A percentile compares a stretch with the other conserved stretches of the same genome.
These are phyloP conservation scores for Echinochloa phyllopogon DNA, from an alignment of 176 grass and related monocot species.

Conservation along the genomic window DNA sequence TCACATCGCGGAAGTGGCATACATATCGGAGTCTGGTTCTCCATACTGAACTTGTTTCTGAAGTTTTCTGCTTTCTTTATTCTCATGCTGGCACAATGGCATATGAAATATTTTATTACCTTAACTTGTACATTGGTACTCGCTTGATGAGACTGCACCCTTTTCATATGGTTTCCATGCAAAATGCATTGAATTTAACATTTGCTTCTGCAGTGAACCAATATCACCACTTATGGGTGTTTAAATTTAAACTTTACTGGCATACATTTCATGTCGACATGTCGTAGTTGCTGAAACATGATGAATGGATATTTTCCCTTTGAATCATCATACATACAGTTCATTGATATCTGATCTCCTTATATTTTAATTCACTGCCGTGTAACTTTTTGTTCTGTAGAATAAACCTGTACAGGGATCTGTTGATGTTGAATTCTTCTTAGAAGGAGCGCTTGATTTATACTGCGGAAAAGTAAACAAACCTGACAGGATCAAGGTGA, in stretches of 20 bases:
- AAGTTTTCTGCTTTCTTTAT: constrained; percentile 7
- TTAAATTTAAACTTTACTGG: constrained; percentile 17
- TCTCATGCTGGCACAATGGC: constrained; percentile 15
- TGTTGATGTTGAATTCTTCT: constrained; percentile 74
- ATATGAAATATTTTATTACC: constrained; percentile 6
- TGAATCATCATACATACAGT: constrained; percentile 26
- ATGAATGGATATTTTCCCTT: neutral
- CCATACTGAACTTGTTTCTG: constrained; percentile 8
- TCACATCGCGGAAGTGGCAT: constrained; percentile 35
- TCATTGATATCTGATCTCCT: constrained; percentile 36
- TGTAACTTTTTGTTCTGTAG: constrained; percentile 67
- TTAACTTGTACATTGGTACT: constrained; percentile 19
- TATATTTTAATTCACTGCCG: constrained; percentile 47
- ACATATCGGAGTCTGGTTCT: constrained; percentile 45
- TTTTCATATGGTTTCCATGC: neutral
- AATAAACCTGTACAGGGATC: constrained; percentile 74
- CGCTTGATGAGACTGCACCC: neutral
- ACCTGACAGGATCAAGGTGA: constrained; percentile 84
- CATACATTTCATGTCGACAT: constrained; percentile 23
- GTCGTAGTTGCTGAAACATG: constrained; percentile 16
- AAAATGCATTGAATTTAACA: constrained; percentile 23
- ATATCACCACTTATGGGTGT: neutral
- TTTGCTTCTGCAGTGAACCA: constrained; percentile 21
- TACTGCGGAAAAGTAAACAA: constrained; percentile 71
- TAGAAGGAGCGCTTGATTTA: constrained; percentile 73